Base-by-base conservation (phyloP, 305 asterid genomes). In the Andrographis paniculata region DNA sequence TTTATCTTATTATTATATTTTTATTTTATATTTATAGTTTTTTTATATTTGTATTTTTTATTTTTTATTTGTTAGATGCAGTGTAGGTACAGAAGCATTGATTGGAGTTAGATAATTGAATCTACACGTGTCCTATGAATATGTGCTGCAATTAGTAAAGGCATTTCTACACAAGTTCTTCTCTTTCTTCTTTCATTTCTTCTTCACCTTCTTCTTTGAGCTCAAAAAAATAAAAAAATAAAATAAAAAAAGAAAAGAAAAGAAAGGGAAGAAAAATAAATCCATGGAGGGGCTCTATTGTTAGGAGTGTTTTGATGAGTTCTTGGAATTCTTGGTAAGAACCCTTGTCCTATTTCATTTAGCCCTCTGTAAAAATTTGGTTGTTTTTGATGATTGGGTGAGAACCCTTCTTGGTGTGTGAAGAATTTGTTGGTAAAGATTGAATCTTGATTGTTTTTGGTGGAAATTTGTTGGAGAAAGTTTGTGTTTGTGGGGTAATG, bases 61-160 rank as follows among this genome's bases (percentile, higher is more conserved):
- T 27, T 58, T 54, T 45, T 17, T 45, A 30, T 55, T 65, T 50
- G 33, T 45, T 16, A 64, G 41, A 6, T 31, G 42, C 50, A 45
- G 24, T 31, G 42, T 53, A 45, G 24, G 40, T 20, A 22, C 48
- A 41, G 46, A 48, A 30, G 72, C 72, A 74, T 77, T 72, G 70
- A 73, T 71, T 71, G 78, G 63, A 52, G 72, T 65, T 62, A 37
- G 94, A 80, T 76, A 71, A 80, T 68, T 70, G 79, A 71, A 61
- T 69, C 73, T 59, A 78, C 85, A 80, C 95, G 97, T 84, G 95
- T 74, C 95, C 56, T 38, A 60, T 45, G 55, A 31, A 46, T 61
- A 62, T 67, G 73, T 45, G 16, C 40, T 53, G 42, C 65, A 43
- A 52, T 42, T 50, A 53, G 60, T 57, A 50, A 70, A 67, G 55